Conservation (phyloP, 495 filamentous ascomycete species). For the Cryomyces minteri region DNA sequence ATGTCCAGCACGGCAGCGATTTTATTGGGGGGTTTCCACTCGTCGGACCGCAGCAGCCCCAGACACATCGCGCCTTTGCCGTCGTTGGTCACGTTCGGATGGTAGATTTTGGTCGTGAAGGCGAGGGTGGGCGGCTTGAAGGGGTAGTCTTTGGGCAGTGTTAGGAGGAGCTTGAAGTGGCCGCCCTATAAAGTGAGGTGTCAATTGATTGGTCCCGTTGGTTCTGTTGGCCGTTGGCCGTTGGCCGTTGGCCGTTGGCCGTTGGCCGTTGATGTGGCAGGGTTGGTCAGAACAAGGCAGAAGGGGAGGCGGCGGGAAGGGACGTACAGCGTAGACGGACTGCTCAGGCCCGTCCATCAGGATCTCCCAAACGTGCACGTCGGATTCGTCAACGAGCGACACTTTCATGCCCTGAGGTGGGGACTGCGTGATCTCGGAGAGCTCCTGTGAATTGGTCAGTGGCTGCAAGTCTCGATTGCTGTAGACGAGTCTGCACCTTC, state of each 20-base stretch:
- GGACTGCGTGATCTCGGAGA: slow-evolving; percentile 14
- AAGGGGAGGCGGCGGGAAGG: not conserved
- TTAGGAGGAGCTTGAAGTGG: slow-evolving; percentile 56
- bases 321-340: slow-evolving; percentile 51
- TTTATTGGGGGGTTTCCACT: slow-evolving; percentile 85
- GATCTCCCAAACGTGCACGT: slow-evolving; percentile 75
- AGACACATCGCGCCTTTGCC: slow-evolving; percentile 84
- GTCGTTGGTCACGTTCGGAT: slow-evolving; percentile 96
- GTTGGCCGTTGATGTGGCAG: not conserved
- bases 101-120: slow-evolving; percentile 93
- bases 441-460: slow-evolving; percentile 12
- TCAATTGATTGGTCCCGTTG: not conserved
- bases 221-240: no score
- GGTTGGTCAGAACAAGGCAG: not conserved
- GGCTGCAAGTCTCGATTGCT: not conserved
- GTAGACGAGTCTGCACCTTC: not conserved
- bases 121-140: slow-evolving; percentile 80
- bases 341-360: slow-evolving; percentile 53
- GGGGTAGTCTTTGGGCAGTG: slow-evolving; percentile 72
- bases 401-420: slow-evolving; percentile 22
- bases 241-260: not conserved
- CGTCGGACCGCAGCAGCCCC: slow-evolving; percentile 66
- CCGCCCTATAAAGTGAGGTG: slow-evolving; percentile 37
- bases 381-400: slow-evolving; percentile 23
- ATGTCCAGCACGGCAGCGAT: slow-evolving; percentile 63